These are phyloP conservation scores for Ceratonia siliqua DNA, from an alignment of 306 rosid species.

Conservation along the genomic window DNA sequence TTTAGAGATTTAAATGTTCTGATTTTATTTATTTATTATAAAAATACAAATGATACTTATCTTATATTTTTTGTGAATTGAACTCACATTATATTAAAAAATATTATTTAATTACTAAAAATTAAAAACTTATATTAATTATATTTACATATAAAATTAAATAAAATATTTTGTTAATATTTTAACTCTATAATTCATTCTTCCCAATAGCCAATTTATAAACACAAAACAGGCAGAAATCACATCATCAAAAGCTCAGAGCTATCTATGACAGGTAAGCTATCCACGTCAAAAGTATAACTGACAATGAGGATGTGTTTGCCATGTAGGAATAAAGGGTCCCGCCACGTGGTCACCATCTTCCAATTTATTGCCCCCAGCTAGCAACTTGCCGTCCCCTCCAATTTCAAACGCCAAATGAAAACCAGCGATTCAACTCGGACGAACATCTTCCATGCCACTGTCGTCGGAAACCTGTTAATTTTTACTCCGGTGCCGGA, in stretches of 20 bases:
- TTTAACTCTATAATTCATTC: no score
- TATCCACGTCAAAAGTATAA: slow-evolving; percentile 48
- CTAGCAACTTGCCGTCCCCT: slow-evolving; percentile 58
- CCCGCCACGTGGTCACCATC: slow-evolving; percentile 47
- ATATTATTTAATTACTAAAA: no score
- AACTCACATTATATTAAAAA: no score
- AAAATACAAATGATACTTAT: no score
- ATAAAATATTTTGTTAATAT: no score
- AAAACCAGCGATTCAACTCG: slow-evolving; percentile 18
- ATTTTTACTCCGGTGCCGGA: neutral
- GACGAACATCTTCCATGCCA: slow-evolving; percentile 13
- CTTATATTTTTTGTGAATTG: no score
- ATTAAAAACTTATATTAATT: no score
- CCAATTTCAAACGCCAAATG: neutral
- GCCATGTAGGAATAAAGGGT: slow-evolving; percentile 39
- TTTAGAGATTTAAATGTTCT: no score
- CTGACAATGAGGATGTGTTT: slow-evolving; percentile 27
- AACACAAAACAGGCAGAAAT: neutral
- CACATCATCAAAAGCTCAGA: no score
- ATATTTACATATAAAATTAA: no score
- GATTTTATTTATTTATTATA: no score
- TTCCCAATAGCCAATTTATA: neutral
- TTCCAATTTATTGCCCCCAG: slow-evolving; percentile 42
- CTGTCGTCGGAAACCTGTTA: neutral
- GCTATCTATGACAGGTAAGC: slow-evolving; percentile 37